A percentile compares a stretch with the other conserved stretches of the same genome.
phyloP scores from a whole-genome alignment of 78 protist genomes.

The Guillardia theta region DNA sequence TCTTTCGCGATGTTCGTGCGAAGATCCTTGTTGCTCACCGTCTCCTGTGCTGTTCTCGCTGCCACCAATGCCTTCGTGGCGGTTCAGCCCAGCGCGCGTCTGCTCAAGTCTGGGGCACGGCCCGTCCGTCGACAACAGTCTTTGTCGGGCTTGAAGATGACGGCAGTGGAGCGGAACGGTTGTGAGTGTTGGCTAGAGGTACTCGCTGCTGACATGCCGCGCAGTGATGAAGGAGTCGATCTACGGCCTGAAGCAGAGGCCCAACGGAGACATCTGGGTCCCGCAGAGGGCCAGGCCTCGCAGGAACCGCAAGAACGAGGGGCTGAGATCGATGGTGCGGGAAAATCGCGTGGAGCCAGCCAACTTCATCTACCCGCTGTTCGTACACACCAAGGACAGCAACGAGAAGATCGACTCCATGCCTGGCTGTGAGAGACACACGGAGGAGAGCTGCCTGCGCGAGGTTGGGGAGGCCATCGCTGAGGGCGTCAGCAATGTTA shows the following conservation, averaged over 20 bases:
- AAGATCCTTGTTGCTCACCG: too few species aligned
- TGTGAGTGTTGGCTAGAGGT: too few species aligned
- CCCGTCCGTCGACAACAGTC: too few species aligned
- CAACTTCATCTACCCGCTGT: constrained; percentile 31
- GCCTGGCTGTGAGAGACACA: not conserved
- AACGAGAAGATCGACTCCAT: not conserved
- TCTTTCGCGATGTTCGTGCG: too few species aligned
- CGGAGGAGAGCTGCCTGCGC: not conserved
- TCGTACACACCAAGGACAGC: not conserved
- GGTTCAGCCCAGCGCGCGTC: too few species aligned
- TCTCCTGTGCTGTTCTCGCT: too few species aligned
- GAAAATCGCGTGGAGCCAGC: not conserved
- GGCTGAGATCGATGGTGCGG: not conserved
- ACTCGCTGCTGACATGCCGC: too few species aligned
- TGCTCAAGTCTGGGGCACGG: too few species aligned
- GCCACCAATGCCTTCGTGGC: too few species aligned
- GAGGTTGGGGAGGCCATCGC: not conserved
- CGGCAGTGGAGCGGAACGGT: too few species aligned
- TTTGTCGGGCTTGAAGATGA: too few species aligned
- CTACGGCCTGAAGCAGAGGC: not conserved
- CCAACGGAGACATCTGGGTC: not conserved
- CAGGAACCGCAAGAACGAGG: constrained; percentile 24
- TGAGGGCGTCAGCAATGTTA: constrained; percentile 15
- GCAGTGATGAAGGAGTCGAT: too few species aligned
- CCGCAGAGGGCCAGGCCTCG: constrained; percentile 25